phyloP scores from a whole-genome alignment of 2,329 filamentous ascomycete species.

The Aspergillus aculeatinus region DNA sequence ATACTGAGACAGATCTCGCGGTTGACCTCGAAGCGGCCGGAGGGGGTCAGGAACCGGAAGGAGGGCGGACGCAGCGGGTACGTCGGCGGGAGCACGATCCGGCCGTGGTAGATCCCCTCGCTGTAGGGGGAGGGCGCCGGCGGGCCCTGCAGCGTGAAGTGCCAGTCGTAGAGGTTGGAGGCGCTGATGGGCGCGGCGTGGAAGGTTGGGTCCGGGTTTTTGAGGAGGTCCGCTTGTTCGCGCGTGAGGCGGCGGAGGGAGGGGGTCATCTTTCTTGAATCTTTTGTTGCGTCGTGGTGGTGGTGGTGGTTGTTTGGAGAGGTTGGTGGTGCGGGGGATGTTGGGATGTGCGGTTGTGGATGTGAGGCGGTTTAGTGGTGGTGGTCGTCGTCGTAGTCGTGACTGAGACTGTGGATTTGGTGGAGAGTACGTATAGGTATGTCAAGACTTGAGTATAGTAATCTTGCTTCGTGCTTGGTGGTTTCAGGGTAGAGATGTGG shows the following conservation, averaged over 20 bases:
- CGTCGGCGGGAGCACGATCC: conserved; percentile 82
- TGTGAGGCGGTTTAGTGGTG: background rate
- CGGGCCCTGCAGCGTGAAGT: conserved; percentile 93
- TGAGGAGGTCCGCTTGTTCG: conserved; percentile 84
- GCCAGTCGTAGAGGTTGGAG: conserved; percentile 94
- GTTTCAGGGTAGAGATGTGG: too few species aligned
- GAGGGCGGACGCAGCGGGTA: conserved; percentile 90
- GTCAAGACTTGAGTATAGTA: too few species aligned
- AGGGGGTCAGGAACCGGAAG: conserved; percentile 94
- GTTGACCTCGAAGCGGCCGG: conserved; percentile 91
- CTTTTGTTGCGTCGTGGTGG: too few species aligned
- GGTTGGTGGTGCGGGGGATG: too few species aligned
- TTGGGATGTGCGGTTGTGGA: background rate
- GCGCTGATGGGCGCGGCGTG: conserved; percentile 77
- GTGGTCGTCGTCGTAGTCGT: background rate
- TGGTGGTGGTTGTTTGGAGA: background rate
- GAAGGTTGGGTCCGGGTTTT: conserved; percentile 79
- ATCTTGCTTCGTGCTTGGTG: too few species aligned
- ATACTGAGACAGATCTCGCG: conserved; percentile 95
- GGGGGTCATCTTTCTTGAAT: conserved; percentile 25
- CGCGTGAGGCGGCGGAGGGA: conserved; percentile 56
- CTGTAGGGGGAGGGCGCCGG: conserved; percentile 75
- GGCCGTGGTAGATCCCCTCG: conserved; percentile 87
- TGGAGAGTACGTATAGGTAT: too few species aligned
- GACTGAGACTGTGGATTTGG: background rate